These are phyloP conservation scores for Raffaelea albimanens DNA, from an alignment of 2,329 filamentous ascomycete genomes.

Conservation along the genomic window DNA sequence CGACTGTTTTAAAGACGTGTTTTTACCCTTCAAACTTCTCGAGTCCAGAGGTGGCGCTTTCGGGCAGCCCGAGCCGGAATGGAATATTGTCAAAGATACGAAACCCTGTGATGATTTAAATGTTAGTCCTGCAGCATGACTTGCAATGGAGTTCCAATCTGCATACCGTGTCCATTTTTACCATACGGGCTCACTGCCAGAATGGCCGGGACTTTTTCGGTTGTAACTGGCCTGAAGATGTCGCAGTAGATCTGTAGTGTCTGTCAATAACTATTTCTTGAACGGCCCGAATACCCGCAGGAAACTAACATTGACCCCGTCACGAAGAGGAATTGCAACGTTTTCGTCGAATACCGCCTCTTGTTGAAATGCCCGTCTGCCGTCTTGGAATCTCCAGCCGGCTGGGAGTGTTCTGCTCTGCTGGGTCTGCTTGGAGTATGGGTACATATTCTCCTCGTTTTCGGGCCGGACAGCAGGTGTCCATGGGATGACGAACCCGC, in stretches of 20 bases:
- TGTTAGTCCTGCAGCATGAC: background rate
- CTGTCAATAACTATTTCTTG: background rate
- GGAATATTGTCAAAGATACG: background rate
- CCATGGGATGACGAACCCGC: background rate
- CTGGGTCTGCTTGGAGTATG: background rate
- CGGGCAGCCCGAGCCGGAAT: background rate
- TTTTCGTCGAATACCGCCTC: background rate
- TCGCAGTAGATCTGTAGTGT: background rate
- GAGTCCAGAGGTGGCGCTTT: background rate
- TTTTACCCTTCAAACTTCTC: background rate
- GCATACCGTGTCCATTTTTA: background rate
- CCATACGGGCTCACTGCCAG: background rate
- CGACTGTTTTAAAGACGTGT: background rate
- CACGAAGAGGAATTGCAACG: background rate
- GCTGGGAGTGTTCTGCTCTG: background rate
- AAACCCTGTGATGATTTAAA: background rate
- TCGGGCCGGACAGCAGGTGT: background rate
- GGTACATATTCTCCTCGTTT: background rate
- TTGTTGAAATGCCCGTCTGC: background rate
- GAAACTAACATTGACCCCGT: background rate
- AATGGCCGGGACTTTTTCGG: background rate
- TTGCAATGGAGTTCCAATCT: background rate
- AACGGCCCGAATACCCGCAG: too few species aligned
- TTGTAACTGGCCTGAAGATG: background rate
- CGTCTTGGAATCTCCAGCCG: background rate